Base-by-base conservation (phyloP, 2,329 filamentous ascomycete species). In the Ceratocystis lukuohia region DNA sequence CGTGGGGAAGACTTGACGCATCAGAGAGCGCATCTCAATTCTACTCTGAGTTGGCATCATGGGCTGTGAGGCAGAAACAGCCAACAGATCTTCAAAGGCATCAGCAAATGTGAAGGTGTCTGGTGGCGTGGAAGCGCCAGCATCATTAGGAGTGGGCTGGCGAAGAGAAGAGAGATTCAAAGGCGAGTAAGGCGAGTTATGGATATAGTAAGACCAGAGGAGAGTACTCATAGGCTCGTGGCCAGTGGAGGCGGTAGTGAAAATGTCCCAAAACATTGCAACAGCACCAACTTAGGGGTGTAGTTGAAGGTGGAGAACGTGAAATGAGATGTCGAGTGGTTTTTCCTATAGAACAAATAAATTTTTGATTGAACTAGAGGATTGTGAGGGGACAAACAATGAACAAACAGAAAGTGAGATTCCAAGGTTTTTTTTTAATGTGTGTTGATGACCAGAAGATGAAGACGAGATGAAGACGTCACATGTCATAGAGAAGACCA, bases 1-100 rank as follows among this genome's bases (percentile, higher is more conserved):
- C 8, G 68, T 67, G 8, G 77, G 76, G 65, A 75, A 78, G 71
- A 77, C 75, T 8, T 73, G 72, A 25, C 72, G 71, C 53, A 78
- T 71, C 12, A 77, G 72, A 67, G 71, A 73, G 61, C 75, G 73
- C 69, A 76, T 74, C 44, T 75, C 71, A 65, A 75, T 72, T 57
- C 73, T 73, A 1, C 70, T 71, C 12, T 70, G 69, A 25, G 81
- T 76, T 22, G 79, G 74, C 3, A 76, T 74, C 22, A 83, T 72
- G 1, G 73, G 72, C 5, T 75, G 73, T 3, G 77, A 77, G 15
- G 77, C 75, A n/a, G 76, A 77, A 20, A 77, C 76, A n/a, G 75
- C 74, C 12, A 84, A 74, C 17, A 85, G 77, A 69, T 84, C 82
- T 70, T 84, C 82, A 68, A 84, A 84, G 61, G 82, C 82, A 69